Percentiles rank a stretch among this genome's conserved stretches.
Evolutionary conservation across 2,329 filamentous ascomycete genomes (phyloP).

Genomic region (Verticillium dahliae): DNA sequence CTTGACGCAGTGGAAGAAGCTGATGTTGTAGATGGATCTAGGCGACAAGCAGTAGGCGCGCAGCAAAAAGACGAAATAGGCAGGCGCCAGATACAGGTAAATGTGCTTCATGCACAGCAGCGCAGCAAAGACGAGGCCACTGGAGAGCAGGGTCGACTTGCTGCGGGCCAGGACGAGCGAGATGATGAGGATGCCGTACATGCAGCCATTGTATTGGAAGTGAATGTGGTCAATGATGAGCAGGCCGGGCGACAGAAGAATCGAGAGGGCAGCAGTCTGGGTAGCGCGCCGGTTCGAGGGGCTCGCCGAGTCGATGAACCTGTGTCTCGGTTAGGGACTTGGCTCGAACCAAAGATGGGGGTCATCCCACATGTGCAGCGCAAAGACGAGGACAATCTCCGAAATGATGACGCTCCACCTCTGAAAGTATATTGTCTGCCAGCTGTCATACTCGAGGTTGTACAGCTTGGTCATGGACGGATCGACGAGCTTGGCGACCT

Average conservation of each 20-base stretch:
- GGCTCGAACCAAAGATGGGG: not conserved
- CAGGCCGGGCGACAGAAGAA: constrained; percentile 85
- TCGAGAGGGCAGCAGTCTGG: constrained; percentile 80
- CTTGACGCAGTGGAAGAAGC: constrained; percentile 74
- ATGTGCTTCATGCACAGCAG: constrained; percentile 96
- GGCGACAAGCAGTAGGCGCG: constrained; percentile 80
- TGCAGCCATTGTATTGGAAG: constrained; percentile 97
- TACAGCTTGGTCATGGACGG: constrained; percentile 74
- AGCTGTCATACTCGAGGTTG: constrained; percentile 81
- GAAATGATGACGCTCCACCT: constrained; percentile 78
- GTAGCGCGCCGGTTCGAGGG: constrained; percentile 63
- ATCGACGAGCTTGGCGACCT: constrained; percentile 70
- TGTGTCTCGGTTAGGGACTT: constrained; percentile 22
- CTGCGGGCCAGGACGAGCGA: constrained; percentile 79
- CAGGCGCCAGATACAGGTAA: constrained; percentile 90
- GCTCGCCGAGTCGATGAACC: constrained; percentile 69
- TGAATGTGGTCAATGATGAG: constrained; percentile 98
- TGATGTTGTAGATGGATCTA: constrained; percentile 68
- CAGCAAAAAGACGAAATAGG: constrained; percentile 92
- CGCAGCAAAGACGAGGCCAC: constrained; percentile 76
- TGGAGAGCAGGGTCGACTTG: constrained; percentile 66
- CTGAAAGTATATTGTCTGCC: constrained; percentile 93
- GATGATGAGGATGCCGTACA: constrained; percentile 84
- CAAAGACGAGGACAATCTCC: constrained; percentile 78
- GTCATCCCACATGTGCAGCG: constrained; percentile 60